phyloP scores from a whole-genome alignment of 140 eudicot genomes.

The Anethum foeniculum region DNA sequence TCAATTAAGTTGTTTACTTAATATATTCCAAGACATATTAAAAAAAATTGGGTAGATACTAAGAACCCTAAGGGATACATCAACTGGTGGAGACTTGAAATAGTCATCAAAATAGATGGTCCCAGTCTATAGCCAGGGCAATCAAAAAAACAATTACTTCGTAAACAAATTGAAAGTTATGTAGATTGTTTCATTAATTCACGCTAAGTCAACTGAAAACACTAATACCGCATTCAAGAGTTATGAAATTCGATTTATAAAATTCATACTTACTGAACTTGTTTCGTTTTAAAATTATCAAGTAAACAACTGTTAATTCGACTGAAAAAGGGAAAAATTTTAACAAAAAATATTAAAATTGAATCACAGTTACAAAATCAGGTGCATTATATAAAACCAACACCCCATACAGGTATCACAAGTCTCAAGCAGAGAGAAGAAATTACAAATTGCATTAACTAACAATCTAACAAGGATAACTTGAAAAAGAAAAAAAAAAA shows the following conservation, averaged over 20 bases:
- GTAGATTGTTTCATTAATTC: background rate
- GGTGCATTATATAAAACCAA: background rate
- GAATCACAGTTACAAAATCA: background rate
- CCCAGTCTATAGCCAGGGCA: background rate
- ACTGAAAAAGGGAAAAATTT: background rate
- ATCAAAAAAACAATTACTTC: background rate
- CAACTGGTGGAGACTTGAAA: background rate
- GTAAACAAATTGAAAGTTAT: background rate
- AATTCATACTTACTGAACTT: background rate
- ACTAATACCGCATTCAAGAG: background rate
- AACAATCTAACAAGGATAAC: background rate
- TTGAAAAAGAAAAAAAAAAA: too few relatives aligned
- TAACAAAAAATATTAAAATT: background rate
- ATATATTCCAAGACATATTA: background rate
- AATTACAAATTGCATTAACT: background rate
- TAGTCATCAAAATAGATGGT: background rate
- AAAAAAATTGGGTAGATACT: background rate
- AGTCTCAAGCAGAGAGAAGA: background rate
- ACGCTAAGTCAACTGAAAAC: background rate
- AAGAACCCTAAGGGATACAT: background rate
- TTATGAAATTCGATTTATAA: background rate
- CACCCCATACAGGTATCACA: background rate
- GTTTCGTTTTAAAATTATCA: background rate
- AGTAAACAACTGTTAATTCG: background rate
- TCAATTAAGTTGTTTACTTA: background rate